phyloP scores from a whole-genome alignment of 2,329 filamentous ascomycete genomes.

The Fusarium tanahbumbuense region DNA sequence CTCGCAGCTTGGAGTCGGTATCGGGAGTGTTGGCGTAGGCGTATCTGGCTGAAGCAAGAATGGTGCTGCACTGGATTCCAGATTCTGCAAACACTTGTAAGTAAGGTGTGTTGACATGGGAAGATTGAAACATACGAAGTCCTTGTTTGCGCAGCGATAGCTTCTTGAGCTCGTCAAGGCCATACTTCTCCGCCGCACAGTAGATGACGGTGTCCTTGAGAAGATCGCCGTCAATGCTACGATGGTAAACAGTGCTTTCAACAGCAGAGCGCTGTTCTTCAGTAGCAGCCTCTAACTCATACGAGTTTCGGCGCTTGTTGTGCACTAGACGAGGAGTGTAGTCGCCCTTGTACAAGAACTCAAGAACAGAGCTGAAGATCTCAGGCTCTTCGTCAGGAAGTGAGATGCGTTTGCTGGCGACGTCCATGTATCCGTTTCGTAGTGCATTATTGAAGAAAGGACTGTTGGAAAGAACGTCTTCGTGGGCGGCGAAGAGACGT shows the following conservation, averaged over 20 bases:
- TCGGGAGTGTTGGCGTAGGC: conserved; percentile 91
- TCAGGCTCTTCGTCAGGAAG: conserved; percentile 89
- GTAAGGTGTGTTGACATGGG: background rate
- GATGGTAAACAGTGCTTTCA: conserved; percentile 77
- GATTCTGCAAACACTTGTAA: conserved; percentile 61
- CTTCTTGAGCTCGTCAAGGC: conserved; percentile 84
- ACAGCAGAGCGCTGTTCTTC: conserved; percentile 59
- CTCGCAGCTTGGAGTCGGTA: conserved; percentile 87
- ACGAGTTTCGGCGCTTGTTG: conserved; percentile 83
- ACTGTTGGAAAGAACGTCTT: conserved; percentile 82
- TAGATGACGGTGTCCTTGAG: conserved; percentile 93
- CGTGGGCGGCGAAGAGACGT: conserved; percentile 90
- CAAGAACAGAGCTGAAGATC: conserved; percentile 88
- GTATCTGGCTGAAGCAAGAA: conserved; percentile 86
- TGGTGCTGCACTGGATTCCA: conserved; percentile 85
- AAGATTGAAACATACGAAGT: conserved; percentile 67
- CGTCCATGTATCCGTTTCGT: conserved; percentile 52
- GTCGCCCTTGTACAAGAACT: conserved; percentile 94
- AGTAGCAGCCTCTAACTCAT: conserved; percentile 77
- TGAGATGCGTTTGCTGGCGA: conserved; percentile 73
- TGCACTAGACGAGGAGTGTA: conserved; percentile 87
- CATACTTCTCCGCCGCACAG: conserved; percentile 87
- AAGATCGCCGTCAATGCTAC: conserved; percentile 72
- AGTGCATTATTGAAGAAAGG: conserved; percentile 74
- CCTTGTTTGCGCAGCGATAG: conserved; percentile 90